These are phyloP conservation scores for Tulasnella sp. DNA, from an alignment of 768 basidiomycete species.

Conservation along the genomic window DNA sequence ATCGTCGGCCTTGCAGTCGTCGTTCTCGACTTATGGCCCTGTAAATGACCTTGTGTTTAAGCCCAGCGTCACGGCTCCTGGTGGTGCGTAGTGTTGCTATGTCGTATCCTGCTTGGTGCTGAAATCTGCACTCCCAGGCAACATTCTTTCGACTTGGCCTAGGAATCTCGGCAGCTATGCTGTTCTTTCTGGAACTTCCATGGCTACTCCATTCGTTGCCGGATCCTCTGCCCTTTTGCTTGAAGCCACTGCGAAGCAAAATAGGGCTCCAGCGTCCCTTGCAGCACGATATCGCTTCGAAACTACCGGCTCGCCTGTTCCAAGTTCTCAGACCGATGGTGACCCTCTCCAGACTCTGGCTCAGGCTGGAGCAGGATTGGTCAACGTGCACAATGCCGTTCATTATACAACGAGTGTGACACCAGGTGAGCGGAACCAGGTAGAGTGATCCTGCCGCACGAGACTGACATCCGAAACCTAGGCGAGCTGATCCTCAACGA, in stretches of 20 bases:
- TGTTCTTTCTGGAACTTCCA: slow-evolving; percentile 29
- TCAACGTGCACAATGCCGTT: slow-evolving; percentile 41
- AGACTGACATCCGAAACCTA: background rate
- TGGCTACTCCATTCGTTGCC: slow-evolving; percentile 33
- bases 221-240: slow-evolving; percentile 32
- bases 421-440: slow-evolving; percentile 30
- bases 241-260: slow-evolving; percentile 23
- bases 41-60: slow-evolving; percentile 39
- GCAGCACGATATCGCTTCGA: slow-evolving; percentile 27
- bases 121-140: background rate
- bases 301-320: slow-evolving; percentile 32
- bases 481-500: slow-evolving; percentile 44
- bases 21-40: slow-evolving; percentile 39
- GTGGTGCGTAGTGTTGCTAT: slow-evolving; percentile 2
- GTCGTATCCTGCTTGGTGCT: background rate
- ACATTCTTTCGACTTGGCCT: slow-evolving; percentile 34
- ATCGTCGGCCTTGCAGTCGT: slow-evolving; percentile 18
- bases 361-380: slow-evolving; percentile 33
- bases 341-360: slow-evolving; percentile 32
- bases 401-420: slow-evolving; percentile 37
- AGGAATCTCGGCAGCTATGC: slow-evolving; percentile 28
- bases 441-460: no score
- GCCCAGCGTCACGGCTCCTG: slow-evolving; percentile 37
- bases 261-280: background rate
- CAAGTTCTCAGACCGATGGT: slow-evolving; percentile 26